Base-by-base conservation (phyloP, 305 asterid genomes). In the Fraxinus dipetala region DNA sequence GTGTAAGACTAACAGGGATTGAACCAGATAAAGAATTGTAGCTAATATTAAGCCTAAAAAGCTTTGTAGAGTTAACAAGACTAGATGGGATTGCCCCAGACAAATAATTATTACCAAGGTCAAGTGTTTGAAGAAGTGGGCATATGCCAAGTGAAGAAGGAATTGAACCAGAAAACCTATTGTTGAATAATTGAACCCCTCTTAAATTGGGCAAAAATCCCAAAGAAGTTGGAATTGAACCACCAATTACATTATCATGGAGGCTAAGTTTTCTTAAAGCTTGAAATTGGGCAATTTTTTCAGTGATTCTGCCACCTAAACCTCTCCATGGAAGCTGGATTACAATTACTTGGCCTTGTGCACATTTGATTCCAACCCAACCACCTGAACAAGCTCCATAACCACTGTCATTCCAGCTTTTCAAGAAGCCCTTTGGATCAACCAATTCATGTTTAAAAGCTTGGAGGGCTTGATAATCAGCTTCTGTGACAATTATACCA, bases 311-410 rank as follows among this genome's bases (percentile, higher is more conserved):
- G 31, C 99, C 98, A 78, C 93, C 89, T 72, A 94, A 84, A 0
- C 96, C 93, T 72, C 90, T 84, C 98, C 98, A 96, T 1, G 99
- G 99, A 6, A 96, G 98, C 90, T 94, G 98, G 51, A 96, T 93
- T 0, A 95, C 97, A 5, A 95, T 95, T 43, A 95, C 97, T 77
- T 94, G 96, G 6, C 98, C 99, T 54, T 88, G 89, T 65, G 99
- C 97, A 86, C 99, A 94, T 81, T 95, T 95, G 43, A 95, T 93
- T 26, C 99, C 99, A 32, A 63, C 80, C 99, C 99, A 94, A 6
- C 86, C 81, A 72, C 98, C 99, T 5, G 97, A 91, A 86, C 99
- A 95, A 83, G 97, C 99, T 77, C 97, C 98, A 51, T 70, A 45
- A 7, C 97, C 98, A 82, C 85, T 76, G 79, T 93, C 98, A 79